Evolutionary conservation across 1,284 basidiomycete genomes (phyloP).

Genomic region (Salmacisia buchloeana): DNA sequence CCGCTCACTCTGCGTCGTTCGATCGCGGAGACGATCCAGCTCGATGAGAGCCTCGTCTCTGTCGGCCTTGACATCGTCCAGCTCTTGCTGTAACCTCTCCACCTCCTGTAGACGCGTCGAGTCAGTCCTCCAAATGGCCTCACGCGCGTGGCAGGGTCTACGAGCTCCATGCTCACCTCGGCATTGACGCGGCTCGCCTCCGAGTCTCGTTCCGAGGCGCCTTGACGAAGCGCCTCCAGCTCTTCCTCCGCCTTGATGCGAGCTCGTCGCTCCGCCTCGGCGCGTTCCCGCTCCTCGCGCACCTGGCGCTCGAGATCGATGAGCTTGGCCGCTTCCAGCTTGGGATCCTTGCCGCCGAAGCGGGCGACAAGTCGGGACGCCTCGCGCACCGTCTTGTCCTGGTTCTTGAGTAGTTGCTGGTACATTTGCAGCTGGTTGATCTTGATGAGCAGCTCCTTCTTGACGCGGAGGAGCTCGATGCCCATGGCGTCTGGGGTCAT

Average conservation of each 20-base stretch:
- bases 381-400: slow-evolving; percentile 35
- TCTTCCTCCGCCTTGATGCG: slow-evolving; percentile 28
- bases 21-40: background rate
- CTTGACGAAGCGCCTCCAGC: slow-evolving; percentile 25
- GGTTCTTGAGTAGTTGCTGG: slow-evolving; percentile 40
- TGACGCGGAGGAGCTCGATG: slow-evolving; percentile 39
- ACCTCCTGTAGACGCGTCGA: background rate
- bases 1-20: background rate
- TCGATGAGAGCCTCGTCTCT: background rate
- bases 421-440: slow-evolving; percentile 41
- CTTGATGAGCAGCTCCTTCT: slow-evolving; percentile 41
- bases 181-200: slow-evolving; percentile 1
- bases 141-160: background rate
- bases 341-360: slow-evolving; percentile 11
- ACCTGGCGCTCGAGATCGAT: slow-evolving; percentile 22
- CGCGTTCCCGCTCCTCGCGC: slow-evolving; percentile 22
- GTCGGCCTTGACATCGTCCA: slow-evolving; percentile 5
- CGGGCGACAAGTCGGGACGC: slow-evolving; percentile 6
- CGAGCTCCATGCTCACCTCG: background rate
- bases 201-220: slow-evolving; percentile 37
- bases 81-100: background rate
- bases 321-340: background rate
- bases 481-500: slow-evolving; percentile 39
- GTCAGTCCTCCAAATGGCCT: background rate
- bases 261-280: slow-evolving; percentile 23